These are phyloP conservation scores for Calycina marina DNA, from an alignment of 2,329 filamentous ascomycete species.

Conservation along the genomic window DNA sequence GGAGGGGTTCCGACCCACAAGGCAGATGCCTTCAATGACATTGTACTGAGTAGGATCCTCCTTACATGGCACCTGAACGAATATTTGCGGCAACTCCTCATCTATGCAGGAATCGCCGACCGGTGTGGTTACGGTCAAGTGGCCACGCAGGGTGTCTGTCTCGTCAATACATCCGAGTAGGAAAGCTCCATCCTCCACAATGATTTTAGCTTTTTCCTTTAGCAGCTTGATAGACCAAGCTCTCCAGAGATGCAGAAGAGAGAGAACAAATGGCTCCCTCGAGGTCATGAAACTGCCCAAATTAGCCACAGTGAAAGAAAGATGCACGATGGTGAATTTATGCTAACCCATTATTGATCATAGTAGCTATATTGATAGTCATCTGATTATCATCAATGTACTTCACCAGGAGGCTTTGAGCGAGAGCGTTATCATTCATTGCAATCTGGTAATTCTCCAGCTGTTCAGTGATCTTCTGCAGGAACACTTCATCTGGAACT, in stretches of 20 bases:
- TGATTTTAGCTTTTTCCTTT: conserved; percentile 83
- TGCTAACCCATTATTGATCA: conserved; percentile 69
- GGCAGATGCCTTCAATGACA: conserved; percentile 61
- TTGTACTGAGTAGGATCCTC: conserved; percentile 37
- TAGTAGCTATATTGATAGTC: conserved; percentile 57
- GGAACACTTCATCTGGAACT: conserved; percentile 52
- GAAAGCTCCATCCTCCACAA: conserved; percentile 71
- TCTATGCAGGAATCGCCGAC: conserved; percentile 24
- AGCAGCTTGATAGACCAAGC: conserved; percentile 80
- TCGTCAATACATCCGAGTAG: conserved; percentile 84
- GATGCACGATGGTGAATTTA: too few species aligned
- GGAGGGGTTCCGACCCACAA: conserved; percentile 84
- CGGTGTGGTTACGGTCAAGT: conserved; percentile 34
- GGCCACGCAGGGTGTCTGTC: conserved; percentile 57
- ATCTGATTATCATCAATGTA: conserved; percentile 78
- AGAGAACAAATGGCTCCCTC: conserved; percentile 68
- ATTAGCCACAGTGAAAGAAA: too few species aligned
- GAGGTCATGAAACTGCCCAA: conserved; percentile 61
- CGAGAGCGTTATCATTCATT: conserved; percentile 48
- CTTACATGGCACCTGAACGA: conserved; percentile 61
- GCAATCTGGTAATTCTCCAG: conserved; percentile 54
- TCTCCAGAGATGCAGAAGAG: conserved; percentile 70
- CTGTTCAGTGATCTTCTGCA: conserved; percentile 51
- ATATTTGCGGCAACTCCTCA: conserved; percentile 64
- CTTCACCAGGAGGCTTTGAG: conserved; percentile 52